phyloP scores from a whole-genome alignment of 1,139 yeast genomes.

The Taphrina populina region DNA sequence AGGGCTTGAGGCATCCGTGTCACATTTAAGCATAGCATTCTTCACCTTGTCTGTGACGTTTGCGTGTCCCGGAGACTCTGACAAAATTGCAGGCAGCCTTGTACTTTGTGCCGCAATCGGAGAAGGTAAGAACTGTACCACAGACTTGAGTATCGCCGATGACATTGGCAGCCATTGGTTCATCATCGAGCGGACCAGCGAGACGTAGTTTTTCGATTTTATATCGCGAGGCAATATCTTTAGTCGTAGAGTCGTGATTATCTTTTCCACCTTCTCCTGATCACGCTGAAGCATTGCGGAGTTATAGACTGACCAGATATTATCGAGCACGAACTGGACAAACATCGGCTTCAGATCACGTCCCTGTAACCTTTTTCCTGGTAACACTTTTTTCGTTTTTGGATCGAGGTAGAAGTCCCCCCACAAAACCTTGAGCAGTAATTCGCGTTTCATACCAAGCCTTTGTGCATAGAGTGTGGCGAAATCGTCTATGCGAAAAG shows the following conservation, averaged over 20 bases:
- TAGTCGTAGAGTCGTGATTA: slow-evolving; percentile 66
- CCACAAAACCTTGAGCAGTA: slow-evolving; percentile 86
- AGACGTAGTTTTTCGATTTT: slow-evolving; percentile 71
- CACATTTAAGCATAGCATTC: slow-evolving; percentile 64
- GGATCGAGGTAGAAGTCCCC: slow-evolving; percentile 90
- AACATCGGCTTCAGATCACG: slow-evolving; percentile 68
- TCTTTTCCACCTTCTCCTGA: slow-evolving; percentile 69
- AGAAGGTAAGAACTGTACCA: slow-evolving; percentile 80
- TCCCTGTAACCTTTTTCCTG: slow-evolving; percentile 57
- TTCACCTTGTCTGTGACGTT: slow-evolving; percentile 55
- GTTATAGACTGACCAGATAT: slow-evolving; percentile 88
- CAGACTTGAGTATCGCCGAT: slow-evolving; percentile 77
- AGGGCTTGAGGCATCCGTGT: slow-evolving; percentile 52
- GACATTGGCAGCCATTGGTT: slow-evolving; percentile 95
- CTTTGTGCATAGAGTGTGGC: slow-evolving; percentile 82
- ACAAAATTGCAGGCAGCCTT: slow-evolving; percentile 67
- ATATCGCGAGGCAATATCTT: slow-evolving; percentile 73
- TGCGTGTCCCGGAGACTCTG: slow-evolving; percentile 55
- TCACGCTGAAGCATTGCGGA: slow-evolving; percentile 65
- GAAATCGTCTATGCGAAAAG: slow-evolving; percentile 84
- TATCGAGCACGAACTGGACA: slow-evolving; percentile 82
- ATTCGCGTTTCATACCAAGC: slow-evolving; percentile 77
- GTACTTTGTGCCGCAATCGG: slow-evolving; percentile 72
- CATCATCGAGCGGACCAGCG: slow-evolving; percentile 65
- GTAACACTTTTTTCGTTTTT: slow-evolving; percentile 75